A percentile compares a stretch with the other conserved stretches of the same genome.
These are phyloP conservation scores for Solanum virginianum DNA, from an alignment of 257 asterid species.

Conservation along the genomic window DNA sequence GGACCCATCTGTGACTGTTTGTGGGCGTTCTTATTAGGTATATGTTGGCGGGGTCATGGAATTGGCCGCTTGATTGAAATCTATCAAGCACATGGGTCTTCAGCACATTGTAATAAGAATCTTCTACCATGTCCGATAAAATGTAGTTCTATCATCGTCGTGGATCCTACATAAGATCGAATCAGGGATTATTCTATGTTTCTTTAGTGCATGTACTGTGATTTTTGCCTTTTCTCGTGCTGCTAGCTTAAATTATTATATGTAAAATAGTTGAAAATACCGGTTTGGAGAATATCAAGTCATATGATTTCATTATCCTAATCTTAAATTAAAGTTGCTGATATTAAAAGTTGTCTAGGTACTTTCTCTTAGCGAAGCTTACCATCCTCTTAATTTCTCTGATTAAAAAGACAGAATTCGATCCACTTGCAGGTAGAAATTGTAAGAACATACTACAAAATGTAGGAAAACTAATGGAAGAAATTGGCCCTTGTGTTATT, in stretches of 20 bases:
- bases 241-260: background rate
- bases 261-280: background rate
- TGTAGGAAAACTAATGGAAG: background rate
- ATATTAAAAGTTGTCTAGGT: background rate
- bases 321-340: background rate
- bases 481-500: background rate
- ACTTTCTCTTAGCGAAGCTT: background rate
- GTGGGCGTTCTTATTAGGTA: slow-evolving; percentile 1
- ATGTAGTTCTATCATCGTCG: background rate
- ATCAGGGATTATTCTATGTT: background rate
- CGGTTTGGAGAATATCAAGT: background rate
- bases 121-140: background rate
- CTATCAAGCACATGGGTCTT: slow-evolving; percentile 1
- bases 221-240: background rate
- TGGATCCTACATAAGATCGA: background rate
- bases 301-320: background rate
- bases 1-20: slow-evolving; percentile 8
- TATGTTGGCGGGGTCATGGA: background rate
- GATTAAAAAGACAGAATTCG: background rate
- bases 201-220: background rate
- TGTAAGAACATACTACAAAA: background rate
- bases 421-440: background rate
- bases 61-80: background rate
- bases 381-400: background rate
- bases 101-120: background rate